Percentiles rank a stretch among this genome's conserved stretches.
phyloP scores from a whole-genome alignment of 2,329 filamentous ascomycete genomes.

The Arthrobotrys conoides region DNA sequence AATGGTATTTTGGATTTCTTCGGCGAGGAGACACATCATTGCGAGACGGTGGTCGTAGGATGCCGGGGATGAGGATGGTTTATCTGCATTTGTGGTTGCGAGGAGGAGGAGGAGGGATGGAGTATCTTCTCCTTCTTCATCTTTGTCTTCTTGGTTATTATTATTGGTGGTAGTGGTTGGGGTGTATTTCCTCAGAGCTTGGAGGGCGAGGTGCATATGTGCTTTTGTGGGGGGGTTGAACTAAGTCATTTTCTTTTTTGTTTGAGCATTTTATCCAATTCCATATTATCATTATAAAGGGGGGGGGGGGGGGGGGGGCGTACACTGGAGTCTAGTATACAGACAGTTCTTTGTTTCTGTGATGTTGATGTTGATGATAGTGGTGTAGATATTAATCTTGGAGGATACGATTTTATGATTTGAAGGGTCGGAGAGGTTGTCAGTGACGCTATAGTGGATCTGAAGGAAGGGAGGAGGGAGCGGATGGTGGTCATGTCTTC shows the following conservation, averaged over 20 bases:
- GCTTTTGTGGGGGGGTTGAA: slow-evolving; percentile 58
- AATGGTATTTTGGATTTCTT: slow-evolving; percentile 29
- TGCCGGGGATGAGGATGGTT: slow-evolving; percentile 40
- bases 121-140: background rate
- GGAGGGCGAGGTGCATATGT: slow-evolving; percentile 55
- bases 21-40: slow-evolving; percentile 59
- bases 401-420: slow-evolving; percentile 31
- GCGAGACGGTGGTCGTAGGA: slow-evolving; percentile 48
- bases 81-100: slow-evolving; percentile 54
- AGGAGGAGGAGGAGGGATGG: slow-evolving; percentile 44
- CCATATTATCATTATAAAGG: background rate
- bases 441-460: slow-evolving; percentile 17
- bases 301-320: background rate
- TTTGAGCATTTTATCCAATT: background rate
- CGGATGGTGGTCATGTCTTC: slow-evolving; percentile 30
- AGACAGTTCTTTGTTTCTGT: slow-evolving; percentile 30
- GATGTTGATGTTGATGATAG: background rate
- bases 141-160: too few relatives aligned
- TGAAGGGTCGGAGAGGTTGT: background rate
- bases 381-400: background rate
- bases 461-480: slow-evolving; percentile 43
- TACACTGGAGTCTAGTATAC: slow-evolving; percentile 57
- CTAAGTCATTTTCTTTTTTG: background rate
- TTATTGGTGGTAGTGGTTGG: too few relatives aligned
- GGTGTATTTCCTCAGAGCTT: slow-evolving; percentile 30